phyloP scores from a whole-genome alignment of 768 basidiomycete species.

The Russula dissimulans region DNA sequence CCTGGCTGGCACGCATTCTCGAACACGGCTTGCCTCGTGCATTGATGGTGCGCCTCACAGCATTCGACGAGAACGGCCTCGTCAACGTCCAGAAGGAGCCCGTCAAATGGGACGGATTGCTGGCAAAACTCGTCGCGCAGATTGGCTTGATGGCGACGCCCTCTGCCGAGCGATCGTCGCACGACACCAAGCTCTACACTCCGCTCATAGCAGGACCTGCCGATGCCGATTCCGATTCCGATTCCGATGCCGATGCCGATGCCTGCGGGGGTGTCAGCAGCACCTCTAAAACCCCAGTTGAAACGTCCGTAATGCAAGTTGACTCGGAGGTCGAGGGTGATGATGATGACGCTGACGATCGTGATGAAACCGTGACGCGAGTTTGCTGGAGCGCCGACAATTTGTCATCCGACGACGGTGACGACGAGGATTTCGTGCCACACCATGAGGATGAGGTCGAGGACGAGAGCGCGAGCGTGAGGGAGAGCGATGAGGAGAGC shows the following conservation, averaged over 20 bases:
- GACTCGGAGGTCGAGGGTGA: background rate
- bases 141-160: conserved; percentile 31
- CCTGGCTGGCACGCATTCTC: conserved; percentile 29
- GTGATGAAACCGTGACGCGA: background rate
- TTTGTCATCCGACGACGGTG: background rate
- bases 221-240: background rate
- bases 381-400: background rate
- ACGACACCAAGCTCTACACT: background rate
- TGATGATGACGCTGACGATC: background rate
- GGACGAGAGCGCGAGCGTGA: background rate
- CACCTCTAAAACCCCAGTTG: background rate
- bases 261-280: background rate
- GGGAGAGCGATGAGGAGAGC: background rate
- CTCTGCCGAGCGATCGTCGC: background rate
- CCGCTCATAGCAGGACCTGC: background rate
- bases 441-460: background rate
- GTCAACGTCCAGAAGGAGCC: conserved; percentile 20
- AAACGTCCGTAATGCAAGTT: background rate
- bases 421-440: conserved; percentile 1
- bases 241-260: background rate
- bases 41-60: conserved; percentile 17
- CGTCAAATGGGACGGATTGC: conserved; percentile 26
- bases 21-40: conserved; percentile 29
- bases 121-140: conserved; percentile 34
- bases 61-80: conserved; percentile 22